Evolutionary conservation across 1,139 yeast species (phyloP), one percentile per base, ranked within the genome.

Genomic region (Suhomyces ambrosiae): DNA sequence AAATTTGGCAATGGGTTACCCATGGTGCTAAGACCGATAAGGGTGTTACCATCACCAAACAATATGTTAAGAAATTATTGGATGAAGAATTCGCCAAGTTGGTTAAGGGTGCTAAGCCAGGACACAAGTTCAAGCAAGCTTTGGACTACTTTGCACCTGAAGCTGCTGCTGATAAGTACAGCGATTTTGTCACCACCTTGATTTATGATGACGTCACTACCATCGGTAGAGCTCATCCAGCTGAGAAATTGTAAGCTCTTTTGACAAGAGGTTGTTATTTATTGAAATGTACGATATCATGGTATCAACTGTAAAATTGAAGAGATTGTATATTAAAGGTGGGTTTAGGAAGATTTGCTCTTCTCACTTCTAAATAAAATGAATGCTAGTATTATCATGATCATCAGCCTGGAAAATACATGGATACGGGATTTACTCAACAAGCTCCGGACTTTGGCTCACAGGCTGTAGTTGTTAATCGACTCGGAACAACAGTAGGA

Each of bases 1-100:
- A 83, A 65, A 74, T 85, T 52, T 81, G 86, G 79, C 90, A 85
- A 63, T 85, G 92, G 92, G 88, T 84, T 45, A 80, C 80, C 49
- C 92, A 85, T 60, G 82, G 82, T 40, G 80, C 79, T 38, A 65
- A 63, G 49, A 82, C 90, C 35, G 77, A 75, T 48, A 72, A 74
- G 47, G 84, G 85, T 52, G 73, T 68, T 41, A 67, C 63, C 38
- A 72, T 85, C 44, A 76, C 83, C 52, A 74, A 79, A 54, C 77
- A 73, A 32, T 81, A 78, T 53, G 79, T 82, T 30, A 54, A 67
- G 35, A 60, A 63, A 50, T 67, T 83, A 43, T 76, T 85, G 55
- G 64, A 69, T 33, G 87, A 83, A 56, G 89, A 82, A 60, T 76
- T 74, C 45, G 67, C 64, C 41, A 78, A 80, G 63, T 75, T 84